Evolutionary conservation across 352 stramenopile species (phyloP).

Genomic region (Phytophthora crassamura): DNA sequence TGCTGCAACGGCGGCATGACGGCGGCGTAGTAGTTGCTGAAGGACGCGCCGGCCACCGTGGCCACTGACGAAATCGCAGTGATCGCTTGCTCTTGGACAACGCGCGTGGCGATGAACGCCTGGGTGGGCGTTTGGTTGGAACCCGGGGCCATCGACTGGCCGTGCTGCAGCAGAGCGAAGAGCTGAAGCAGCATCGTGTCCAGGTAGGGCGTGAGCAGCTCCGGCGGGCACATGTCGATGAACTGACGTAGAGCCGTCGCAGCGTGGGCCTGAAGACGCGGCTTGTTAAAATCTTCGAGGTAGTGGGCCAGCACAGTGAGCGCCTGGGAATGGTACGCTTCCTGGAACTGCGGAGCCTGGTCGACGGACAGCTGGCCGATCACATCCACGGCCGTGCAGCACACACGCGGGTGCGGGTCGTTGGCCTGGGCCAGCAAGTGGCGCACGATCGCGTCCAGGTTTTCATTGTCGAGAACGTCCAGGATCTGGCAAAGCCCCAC

Average conservation of each 20-base stretch:
- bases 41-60: constrained; percentile 64
- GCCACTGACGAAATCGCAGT: constrained; percentile 84
- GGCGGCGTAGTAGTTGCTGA: constrained; percentile 76
- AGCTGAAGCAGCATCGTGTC: constrained; percentile 75
- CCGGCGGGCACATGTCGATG: constrained; percentile 78
- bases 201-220: constrained; percentile 76
- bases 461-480: constrained; percentile 64
- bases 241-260: constrained; percentile 84
- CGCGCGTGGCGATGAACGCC: constrained; percentile 42
- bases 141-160: constrained; percentile 16
- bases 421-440: constrained; percentile 75
- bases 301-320: constrained; percentile 71
- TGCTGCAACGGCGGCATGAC: constrained; percentile 80
- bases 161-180: constrained; percentile 69
- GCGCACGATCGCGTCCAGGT: constrained; percentile 75
- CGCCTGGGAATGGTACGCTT: constrained; percentile 73
- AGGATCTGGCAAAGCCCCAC: constrained; percentile 87
- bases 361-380: constrained; percentile 84
- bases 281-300: constrained; percentile 63
- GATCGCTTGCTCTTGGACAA: constrained; percentile 84
- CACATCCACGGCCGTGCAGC: constrained; percentile 85
- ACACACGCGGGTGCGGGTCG: constrained; percentile 78
- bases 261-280: constrained; percentile 76
- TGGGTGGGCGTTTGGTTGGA: constrained; percentile 25
- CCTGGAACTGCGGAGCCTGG: constrained; percentile 82